phyloP scores from a whole-genome alignment of 371 early-diverging fungal species.

The Mucor plumbeus region DNA sequence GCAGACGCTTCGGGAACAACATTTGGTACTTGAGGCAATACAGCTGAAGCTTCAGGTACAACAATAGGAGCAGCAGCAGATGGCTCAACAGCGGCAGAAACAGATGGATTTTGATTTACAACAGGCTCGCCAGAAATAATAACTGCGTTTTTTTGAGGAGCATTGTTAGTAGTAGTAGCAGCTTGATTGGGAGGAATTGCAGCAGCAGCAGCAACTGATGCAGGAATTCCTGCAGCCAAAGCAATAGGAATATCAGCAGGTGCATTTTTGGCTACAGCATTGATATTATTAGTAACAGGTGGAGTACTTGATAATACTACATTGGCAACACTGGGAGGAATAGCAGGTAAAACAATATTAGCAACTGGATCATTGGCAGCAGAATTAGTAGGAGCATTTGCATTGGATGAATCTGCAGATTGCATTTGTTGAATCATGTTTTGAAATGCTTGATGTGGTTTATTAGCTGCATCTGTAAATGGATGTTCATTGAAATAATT shows the following conservation, averaged over 20 bases:
- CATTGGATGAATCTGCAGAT: not conserved
- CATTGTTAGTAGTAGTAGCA: not conserved
- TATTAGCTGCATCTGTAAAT: not conserved
- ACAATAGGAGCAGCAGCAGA: slow-evolving; percentile 6
- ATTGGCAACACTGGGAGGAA: not conserved
- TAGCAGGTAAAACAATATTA: not conserved
- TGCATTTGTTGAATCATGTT: slow-evolving; percentile 8
- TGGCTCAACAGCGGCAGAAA: not conserved
- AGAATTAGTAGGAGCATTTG: slow-evolving; percentile 6
- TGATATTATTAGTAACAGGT: not conserved
- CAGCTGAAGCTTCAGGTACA: slow-evolving; percentile 1
- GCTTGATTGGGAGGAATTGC: slow-evolving; percentile 4
- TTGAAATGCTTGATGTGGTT: not conserved
- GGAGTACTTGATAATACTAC: not conserved
- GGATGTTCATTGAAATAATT: slow-evolving; percentile 5
- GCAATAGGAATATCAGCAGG: slow-evolving; percentile 15
- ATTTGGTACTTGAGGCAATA: not conserved
- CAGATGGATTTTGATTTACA: not conserved
- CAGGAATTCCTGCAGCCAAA: slow-evolving; percentile 14
- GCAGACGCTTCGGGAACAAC: not conserved
- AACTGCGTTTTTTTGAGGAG: not conserved
- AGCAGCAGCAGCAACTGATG: slow-evolving; percentile 12
- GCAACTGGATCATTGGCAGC: not conserved
- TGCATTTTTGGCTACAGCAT: not conserved
- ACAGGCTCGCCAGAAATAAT: not conserved